Percentiles rank a stretch among this genome's conserved stretches.
These are phyloP conservation scores for Xerocomellus amylosporus DNA, from an alignment of 768 basidiomycete genomes.

Conservation along the genomic window DNA sequence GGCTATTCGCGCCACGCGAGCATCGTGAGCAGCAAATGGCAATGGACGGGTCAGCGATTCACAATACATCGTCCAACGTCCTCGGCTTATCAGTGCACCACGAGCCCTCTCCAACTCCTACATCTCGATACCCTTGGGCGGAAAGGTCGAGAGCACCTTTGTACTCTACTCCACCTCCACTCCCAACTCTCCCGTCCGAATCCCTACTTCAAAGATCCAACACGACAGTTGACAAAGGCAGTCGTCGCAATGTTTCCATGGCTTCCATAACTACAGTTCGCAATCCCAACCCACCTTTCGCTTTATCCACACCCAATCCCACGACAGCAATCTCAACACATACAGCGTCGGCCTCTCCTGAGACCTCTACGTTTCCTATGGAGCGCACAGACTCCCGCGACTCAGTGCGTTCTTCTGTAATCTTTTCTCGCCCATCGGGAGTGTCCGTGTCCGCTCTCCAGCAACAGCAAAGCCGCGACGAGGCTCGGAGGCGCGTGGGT, in stretches of 20 bases:
- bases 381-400: slow-evolving; percentile 48
- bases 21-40: slow-evolving; percentile 43
- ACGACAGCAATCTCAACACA: slow-evolving; percentile 68
- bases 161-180: slow-evolving; percentile 54
- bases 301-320: slow-evolving; percentile 51
- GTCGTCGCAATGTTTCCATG: slow-evolving; percentile 44
- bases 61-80: slow-evolving; percentile 23
- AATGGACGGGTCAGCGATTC: slow-evolving; percentile 10
- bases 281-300: slow-evolving; percentile 40
- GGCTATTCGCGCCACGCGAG: slow-evolving; percentile 58
- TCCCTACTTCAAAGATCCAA: slow-evolving; percentile 33
- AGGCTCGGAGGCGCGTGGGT: slow-evolving; percentile 35
- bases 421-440: slow-evolving; percentile 63
- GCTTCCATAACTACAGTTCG: slow-evolving; percentile 47
- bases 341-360: slow-evolving; percentile 53
- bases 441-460: slow-evolving; percentile 55
- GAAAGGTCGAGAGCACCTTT: slow-evolving; percentile 48
- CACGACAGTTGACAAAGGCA: slow-evolving; percentile 23
- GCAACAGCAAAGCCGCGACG: slow-evolving; percentile 45
- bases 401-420: slow-evolving; percentile 47
- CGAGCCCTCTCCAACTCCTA: slow-evolving; percentile 49
- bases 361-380: slow-evolving; percentile 31
- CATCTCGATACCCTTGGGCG: slow-evolving; percentile 30
- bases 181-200: slow-evolving; percentile 61
- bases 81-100: slow-evolving; percentile 34